Base-by-base conservation (phyloP, 1,284 basidiomycete genomes). In the Apiotrichum sp. region DNA sequence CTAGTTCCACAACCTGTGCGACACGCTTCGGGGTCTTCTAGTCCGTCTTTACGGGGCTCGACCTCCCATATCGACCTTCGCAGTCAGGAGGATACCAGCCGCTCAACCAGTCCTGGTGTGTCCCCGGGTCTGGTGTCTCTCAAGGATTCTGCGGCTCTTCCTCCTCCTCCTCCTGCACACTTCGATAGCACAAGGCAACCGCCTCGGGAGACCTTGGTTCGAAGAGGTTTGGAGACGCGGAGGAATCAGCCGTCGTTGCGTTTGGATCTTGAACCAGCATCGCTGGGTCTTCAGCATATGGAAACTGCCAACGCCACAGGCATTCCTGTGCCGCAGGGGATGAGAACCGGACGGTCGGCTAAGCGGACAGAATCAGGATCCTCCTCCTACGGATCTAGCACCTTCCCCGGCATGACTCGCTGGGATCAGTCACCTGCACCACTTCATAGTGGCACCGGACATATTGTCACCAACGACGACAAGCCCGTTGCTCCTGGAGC, bases 361-460 rank as follows among this genome's bases (percentile, higher is more conserved):
- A 35, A 34, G 32, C 10, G n/a, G 1, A 13, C 41, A 2, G 51
- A 45, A 3, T 69, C 66, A 0, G 53, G 66, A 3, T 67, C 70
- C 0, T 68, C 69, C 0, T 67, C 70, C 2, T 72, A 67, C 33
- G 66, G 65, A 8, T 54, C 61, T 5, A 69, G 69, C 16, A 46
- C 73, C 11, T 69, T 70, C 2, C 64, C 71, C 0, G 71, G 70
- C 9, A 44, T 67, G 4, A 59, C 63, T 0, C 58, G 56, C 29
- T 75, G 75, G 73, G 75, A 70, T n/a, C 65, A 70, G 34, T 72
- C 73, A 0, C 74, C 73, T 3, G 71, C 68, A 0, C 71, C 73
- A 0, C 58, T 71, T 29, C 70, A 14, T 35, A 58, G 39, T 4
- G 29, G 6, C 32, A 34, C 48, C 6, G 35, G 8, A n/a, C 8